Conservation (phyloP, 306 rosid species). For the Boehmeria nivea region DNA sequence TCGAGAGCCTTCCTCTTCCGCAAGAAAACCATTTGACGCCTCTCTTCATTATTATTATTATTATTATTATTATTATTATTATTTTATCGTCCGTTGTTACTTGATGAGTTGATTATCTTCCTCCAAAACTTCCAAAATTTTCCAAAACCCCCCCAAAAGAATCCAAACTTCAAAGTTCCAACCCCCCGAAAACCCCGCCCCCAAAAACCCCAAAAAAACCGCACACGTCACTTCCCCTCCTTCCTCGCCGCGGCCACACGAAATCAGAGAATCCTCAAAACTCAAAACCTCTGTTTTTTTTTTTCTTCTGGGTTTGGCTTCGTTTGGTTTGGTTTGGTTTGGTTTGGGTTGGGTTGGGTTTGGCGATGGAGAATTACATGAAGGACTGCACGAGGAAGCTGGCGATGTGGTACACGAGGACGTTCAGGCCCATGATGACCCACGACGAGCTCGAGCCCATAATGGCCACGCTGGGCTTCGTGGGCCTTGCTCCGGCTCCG, state of each 20-base stretch:
- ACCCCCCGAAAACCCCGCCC: constrained; percentile 15
- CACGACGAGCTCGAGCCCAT: constrained; percentile 59
- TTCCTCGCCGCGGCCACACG: neutral
- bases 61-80: no score
- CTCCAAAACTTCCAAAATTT: neutral
- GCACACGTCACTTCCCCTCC: neutral
- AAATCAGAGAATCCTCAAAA: neutral
- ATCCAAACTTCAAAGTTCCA: neutral
- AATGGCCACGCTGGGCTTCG: constrained; percentile 46
- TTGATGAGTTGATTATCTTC: no score
- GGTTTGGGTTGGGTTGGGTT: constrained; percentile 36
- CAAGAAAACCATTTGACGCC: no score
- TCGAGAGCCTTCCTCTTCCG: no score
- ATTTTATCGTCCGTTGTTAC: no score
- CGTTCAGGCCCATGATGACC: constrained; percentile 52
- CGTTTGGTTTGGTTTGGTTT: neutral
- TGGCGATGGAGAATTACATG: no score
- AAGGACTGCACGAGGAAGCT: constrained; percentile 35
- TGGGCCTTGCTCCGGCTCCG: constrained; percentile 31
- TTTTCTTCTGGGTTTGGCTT: no score
- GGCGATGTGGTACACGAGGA: constrained; percentile 44
- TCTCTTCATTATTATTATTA: no score
- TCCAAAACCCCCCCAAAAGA: neutral
- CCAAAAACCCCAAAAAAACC: neutral
- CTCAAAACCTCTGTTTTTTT: no score